Conservation (phyloP, 371 early-diverging fungal species). For the Nosema muscidifuracis region DNA sequence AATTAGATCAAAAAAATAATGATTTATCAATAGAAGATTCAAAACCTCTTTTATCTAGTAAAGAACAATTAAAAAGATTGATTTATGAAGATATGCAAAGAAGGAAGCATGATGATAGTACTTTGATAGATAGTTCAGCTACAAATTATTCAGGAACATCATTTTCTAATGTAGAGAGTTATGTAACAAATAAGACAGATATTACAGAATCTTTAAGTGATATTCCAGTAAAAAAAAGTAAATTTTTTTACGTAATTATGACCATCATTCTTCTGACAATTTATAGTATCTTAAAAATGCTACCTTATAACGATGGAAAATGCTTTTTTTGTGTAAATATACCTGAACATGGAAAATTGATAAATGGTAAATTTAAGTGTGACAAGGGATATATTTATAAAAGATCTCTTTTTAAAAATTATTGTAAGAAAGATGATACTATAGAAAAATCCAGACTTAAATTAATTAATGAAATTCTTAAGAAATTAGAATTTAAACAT, state of each 20-base stretch:
- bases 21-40: too few relatives aligned
- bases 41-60: background rate
- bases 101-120: background rate
- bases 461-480: constrained; percentile 23
- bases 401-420: constrained; percentile 24
- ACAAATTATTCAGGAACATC: background rate
- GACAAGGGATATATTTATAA: constrained; percentile 38
- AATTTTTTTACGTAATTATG: too few relatives aligned
- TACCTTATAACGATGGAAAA: constrained; percentile 34
- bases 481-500: constrained; percentile 21
- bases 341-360: constrained; percentile 34
- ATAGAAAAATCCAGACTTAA: too few relatives aligned
- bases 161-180: too few relatives aligned
- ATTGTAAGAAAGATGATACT: constrained; percentile 35
- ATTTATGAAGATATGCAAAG: background rate
- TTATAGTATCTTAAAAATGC: too few relatives aligned
- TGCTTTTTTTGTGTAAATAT: constrained; percentile 23
- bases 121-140: background rate
- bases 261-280: too few relatives aligned
- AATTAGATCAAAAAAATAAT: too few relatives aligned
- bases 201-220: too few relatives aligned
- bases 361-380: constrained; percentile 24
- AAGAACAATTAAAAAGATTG: background rate
- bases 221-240: too few relatives aligned
- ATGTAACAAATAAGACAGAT: too few relatives aligned